Evolutionary conservation across 1,284 basidiomycete species (phyloP), one percentile per base, ranked within the genome.

Genomic region (Trametes sp.): DNA sequence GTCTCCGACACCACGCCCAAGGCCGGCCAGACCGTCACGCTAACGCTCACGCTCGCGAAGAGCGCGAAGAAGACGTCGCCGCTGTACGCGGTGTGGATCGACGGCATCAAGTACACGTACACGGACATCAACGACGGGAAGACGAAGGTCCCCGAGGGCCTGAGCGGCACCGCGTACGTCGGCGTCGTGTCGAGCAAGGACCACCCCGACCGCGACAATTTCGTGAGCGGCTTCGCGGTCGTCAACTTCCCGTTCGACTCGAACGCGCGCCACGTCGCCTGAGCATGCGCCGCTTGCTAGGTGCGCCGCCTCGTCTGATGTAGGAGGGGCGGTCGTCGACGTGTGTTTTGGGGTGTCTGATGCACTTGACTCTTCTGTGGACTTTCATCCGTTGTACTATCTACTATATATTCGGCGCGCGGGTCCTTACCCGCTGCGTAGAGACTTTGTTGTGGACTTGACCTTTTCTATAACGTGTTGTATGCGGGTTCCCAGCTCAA

Each of bases 21-120:
- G 29, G 65, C 70, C 63, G 73, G 70, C 60, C 63, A 70, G 42
- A 74, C 68, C 26, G 64, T 76, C 54, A 73, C 69, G 16, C 65
- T 81, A 65, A 66, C 66, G 1, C 66, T 68, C 53, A 26, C 35
- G 35, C 58, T 62, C 59, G n/a, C n/a, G n/a, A 54, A 46, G 29
- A 57, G 23, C 21, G 33, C 42, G 45, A 58, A 57, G 46, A 48
- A n/a, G n/a, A n/a, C n/a, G n/a, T n/a, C 46, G 13, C 52, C 63
- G 36, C 54, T 64, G 33, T 71, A 64, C 63, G 41, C 68, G 29
- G 67, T 64, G 45, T 71, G 65, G 66, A 46, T 59, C 57, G 48
- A 67, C 54, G 69, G 65, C 26, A 28, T 69, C 35, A 50, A 58
- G 38, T 57, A 65, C 54, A 60, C 44, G 26, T 69, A 60, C 63